These are phyloP conservation scores for Oldenlandia corymbosa DNA, from an alignment of 257 asterid species.

Conservation along the genomic window DNA sequence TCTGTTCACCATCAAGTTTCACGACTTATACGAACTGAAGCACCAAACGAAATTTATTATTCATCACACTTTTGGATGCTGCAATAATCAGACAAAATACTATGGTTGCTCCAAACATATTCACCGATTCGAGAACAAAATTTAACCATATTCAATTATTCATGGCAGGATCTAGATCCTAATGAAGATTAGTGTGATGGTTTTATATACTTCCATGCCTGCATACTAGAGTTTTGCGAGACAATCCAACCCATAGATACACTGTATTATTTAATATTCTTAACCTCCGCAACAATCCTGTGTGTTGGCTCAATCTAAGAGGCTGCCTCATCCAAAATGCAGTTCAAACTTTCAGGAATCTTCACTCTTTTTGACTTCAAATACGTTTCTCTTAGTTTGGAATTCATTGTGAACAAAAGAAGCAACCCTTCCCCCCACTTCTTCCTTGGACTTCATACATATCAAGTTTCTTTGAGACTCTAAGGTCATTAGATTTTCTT, in stretches of 20 bases:
- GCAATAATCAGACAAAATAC: neutral
- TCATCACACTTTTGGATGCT: no score
- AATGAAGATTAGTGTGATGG: no score
- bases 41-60: no score
- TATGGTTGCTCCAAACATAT: neutral
- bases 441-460: neutral
- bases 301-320: neutral
- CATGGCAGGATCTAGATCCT: no score
- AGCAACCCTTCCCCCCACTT: neutral
- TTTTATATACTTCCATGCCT: neutral
- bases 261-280: neutral
- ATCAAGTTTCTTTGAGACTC: neutral
- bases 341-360: no score
- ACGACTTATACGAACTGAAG: neutral
- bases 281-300: neutral
- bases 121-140: no score
- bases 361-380: neutral
- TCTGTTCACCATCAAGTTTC: neutral
- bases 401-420: neutral
- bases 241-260: neutral
- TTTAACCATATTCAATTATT: no score
- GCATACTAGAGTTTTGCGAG: neutral
- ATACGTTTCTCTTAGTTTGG: neutral
- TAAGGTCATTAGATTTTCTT: neutral
- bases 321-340: neutral